phyloP scores from a whole-genome alignment of 768 basidiomycete genomes.

The Gloeostereum incarnatum region DNA sequence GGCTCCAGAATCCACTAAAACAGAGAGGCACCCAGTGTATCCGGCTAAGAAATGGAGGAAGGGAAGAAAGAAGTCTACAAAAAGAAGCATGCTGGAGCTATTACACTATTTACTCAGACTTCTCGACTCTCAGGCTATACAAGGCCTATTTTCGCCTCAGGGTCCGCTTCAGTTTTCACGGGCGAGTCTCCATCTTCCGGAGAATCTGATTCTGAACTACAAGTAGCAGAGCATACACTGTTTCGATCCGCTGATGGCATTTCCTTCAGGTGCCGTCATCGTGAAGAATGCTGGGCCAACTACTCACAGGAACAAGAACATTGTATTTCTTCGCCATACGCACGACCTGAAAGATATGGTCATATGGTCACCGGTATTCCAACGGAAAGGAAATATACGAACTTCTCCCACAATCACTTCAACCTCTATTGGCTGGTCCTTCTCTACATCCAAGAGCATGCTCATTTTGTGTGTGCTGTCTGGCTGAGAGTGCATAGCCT shows the following conservation, averaged over 20 bases:
- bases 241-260: slow-evolving; percentile 42
- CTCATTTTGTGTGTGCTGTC: slow-evolving; percentile 42
- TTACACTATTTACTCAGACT: no score
- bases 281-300: not conserved
- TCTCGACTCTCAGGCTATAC: no score
- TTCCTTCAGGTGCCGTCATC: not conserved
- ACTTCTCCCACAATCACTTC: slow-evolving; percentile 58
- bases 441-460: slow-evolving; percentile 52
- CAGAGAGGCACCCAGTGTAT: no score
- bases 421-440: slow-evolving; percentile 52
- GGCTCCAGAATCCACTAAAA: no score
- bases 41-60: no score
- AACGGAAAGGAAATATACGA: no score
- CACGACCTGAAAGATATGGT: no score
- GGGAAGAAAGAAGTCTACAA: no score
- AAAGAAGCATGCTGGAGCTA: no score
- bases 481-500: slow-evolving; percentile 26
- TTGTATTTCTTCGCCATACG: slow-evolving; percentile 34
- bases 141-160: no score
- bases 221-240: slow-evolving; percentile 45
- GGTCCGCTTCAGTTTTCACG: no score
- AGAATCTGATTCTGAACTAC: slow-evolving; percentile 58
- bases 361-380: no score
- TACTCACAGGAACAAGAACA: slow-evolving; percentile 43
- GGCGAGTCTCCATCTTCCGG: slow-evolving; percentile 16